Percentiles rank a stretch among this genome's conserved stretches.
Evolutionary conservation across 352 stramenopile genomes (phyloP).

Genomic region (Globisporangium cederbergense): DNA sequence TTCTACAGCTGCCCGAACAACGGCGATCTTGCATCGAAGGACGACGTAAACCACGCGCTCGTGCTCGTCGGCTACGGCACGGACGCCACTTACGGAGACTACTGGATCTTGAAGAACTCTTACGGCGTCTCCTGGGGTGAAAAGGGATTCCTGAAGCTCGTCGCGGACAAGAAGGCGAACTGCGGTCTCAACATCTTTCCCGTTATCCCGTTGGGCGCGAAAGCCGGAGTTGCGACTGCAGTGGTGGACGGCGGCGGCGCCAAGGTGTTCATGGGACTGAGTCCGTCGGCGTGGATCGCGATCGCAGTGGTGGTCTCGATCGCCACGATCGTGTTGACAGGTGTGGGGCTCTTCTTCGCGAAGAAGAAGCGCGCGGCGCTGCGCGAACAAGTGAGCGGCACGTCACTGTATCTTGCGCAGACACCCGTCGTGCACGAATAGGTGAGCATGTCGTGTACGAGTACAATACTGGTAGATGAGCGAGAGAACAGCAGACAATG

Average conservation of each 20-base stretch:
- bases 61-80: conserved; percentile 75
- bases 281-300: conserved; percentile 49
- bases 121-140: conserved; percentile 69
- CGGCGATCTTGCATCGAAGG: conserved; percentile 53
- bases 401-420: conserved; percentile 30
- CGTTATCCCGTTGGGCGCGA: conserved; percentile 60
- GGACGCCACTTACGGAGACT: conserved; percentile 49
- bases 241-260: conserved; percentile 61
- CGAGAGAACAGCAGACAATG: too few relatives aligned
- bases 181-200: conserved; percentile 80
- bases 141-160: conserved; percentile 60
- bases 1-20: conserved; percentile 74
- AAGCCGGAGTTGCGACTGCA: conserved; percentile 31
- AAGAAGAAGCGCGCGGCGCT: conserved; percentile 40
- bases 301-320: conserved; percentile 46
- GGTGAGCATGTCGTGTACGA: too few relatives aligned
- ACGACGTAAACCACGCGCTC: conserved; percentile 73
- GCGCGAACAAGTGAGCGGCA: conserved; percentile 44
- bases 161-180: conserved; percentile 69
- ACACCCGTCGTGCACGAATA: conserved; percentile 15
- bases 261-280: conserved; percentile 58
- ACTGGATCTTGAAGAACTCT: conserved; percentile 85
- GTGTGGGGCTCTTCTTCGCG: conserved; percentile 44
- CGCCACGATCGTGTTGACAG: conserved; percentile 48
- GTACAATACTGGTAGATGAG: too few relatives aligned